Conservation (phyloP, 495 filamentous ascomycete species). For the Diplogelasinospora grovesii region DNA sequence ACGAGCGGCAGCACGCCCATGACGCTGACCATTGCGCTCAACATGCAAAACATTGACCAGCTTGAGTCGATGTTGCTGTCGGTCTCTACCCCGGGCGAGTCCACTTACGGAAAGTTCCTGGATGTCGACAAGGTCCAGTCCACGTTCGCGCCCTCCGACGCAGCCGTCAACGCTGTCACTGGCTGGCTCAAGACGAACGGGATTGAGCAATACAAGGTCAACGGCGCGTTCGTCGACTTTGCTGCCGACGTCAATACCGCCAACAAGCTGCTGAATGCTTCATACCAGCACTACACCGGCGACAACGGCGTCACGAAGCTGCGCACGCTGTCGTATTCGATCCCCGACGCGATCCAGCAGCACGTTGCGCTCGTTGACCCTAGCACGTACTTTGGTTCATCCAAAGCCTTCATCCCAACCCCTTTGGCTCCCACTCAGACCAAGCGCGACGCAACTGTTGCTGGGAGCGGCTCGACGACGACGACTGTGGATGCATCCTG, state of each 20-base stretch:
- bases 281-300: constrained; percentile 36
- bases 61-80: constrained; percentile 40
- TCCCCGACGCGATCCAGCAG: constrained; percentile 42
- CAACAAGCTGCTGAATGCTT: constrained; percentile 43
- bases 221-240: constrained; percentile 45
- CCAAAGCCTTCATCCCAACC: constrained; percentile 12
- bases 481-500: constrained; percentile 34
- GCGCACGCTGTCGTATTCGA: constrained; percentile 52
- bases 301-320: constrained; percentile 36
- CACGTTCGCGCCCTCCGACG: constrained; percentile 38
- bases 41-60: constrained; percentile 14
- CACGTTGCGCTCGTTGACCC: constrained; percentile 54
- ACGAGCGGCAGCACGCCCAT: constrained; percentile 3
- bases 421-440: constrained; percentile 10
- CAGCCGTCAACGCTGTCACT: constrained; percentile 29
- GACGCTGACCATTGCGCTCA: constrained; percentile 47
- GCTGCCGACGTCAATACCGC: constrained; percentile 40
- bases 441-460: constrained; percentile 11
- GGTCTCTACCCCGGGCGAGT: constrained; percentile 44
- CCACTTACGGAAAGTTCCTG: constrained; percentile 45
- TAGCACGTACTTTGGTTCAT: constrained; percentile 52
- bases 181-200: constrained; percentile 41
- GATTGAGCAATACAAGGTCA: constrained; percentile 28
- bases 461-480: constrained; percentile 5
- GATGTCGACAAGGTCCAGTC: constrained; percentile 37